These are phyloP conservation scores for Torulaspora pretoriensis DNA, from an alignment of 1,139 yeast species.

Conservation along the genomic window DNA sequence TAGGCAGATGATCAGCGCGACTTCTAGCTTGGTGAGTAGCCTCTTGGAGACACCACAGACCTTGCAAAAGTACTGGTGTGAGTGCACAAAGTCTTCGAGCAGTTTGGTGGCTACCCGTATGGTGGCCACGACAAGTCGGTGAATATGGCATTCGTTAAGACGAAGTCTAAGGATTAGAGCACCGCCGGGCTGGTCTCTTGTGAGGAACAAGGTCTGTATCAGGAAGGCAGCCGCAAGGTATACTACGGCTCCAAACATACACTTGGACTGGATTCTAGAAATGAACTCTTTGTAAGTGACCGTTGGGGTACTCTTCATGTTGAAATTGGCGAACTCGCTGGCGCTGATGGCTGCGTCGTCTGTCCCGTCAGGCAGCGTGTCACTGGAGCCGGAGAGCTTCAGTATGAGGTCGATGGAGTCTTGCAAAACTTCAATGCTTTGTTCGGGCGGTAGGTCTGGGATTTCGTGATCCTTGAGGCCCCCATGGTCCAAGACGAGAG, in stretches of 20 bases:
- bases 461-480: slow-evolving; percentile 2
- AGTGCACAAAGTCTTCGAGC: slow-evolving; percentile 49
- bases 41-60: slow-evolving; percentile 48
- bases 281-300: slow-evolving; percentile 27
- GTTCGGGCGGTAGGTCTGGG: slow-evolving; percentile 16
- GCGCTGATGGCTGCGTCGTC: neutral
- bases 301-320: slow-evolving; percentile 32
- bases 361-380: neutral
- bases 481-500: slow-evolving; percentile 1
- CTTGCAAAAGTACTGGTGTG: slow-evolving; percentile 48
- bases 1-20: slow-evolving; percentile 40
- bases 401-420: slow-evolving; percentile 19
- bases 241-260: slow-evolving; percentile 29
- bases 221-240: slow-evolving; percentile 29
- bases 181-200: slow-evolving; percentile 38
- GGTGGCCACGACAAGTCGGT: slow-evolving; percentile 47
- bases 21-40: slow-evolving; percentile 47
- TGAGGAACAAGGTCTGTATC: slow-evolving; percentile 38
- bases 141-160: slow-evolving; percentile 39
- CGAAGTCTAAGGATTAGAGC: slow-evolving; percentile 37
- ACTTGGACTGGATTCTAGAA: slow-evolving; percentile 32
- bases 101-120: slow-evolving; percentile 49
- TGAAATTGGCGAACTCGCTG: slow-evolving; percentile 16
- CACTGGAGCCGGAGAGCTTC: slow-evolving; percentile 9
- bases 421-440: slow-evolving; percentile 21